These are phyloP conservation scores for Hirsutella rhossiliensis DNA, from an alignment of 2,329 filamentous ascomycete species.

Conservation along the genomic window DNA sequence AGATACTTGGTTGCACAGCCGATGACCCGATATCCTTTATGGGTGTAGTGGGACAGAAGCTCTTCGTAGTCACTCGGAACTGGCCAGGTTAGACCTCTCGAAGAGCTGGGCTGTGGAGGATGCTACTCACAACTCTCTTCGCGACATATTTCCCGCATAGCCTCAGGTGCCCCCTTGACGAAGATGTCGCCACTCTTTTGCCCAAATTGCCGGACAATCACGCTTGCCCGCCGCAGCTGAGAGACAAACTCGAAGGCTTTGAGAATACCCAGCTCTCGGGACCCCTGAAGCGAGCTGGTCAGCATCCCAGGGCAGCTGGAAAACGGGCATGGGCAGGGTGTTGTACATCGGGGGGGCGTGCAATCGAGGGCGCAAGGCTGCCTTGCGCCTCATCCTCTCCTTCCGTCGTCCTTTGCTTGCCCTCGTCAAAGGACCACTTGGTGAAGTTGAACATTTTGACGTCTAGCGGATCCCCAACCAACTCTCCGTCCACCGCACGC, in stretches of 20 bases:
- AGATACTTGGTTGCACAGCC: slow-evolving; percentile 87
- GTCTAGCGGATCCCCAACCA: slow-evolving; percentile 88
- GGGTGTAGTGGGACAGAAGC: slow-evolving; percentile 79
- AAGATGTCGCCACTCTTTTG: slow-evolving; percentile 76
- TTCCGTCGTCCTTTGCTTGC: slow-evolving; percentile 52
- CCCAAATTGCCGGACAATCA: slow-evolving; percentile 81
- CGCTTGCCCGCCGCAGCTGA: slow-evolving; percentile 81
- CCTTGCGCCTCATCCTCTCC: slow-evolving; percentile 63
- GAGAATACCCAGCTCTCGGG: slow-evolving; percentile 78
- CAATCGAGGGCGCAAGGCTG: slow-evolving; percentile 76
- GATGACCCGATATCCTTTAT: slow-evolving; percentile 92
- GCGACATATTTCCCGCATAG: slow-evolving; percentile 86
- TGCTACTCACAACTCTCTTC: slow-evolving; percentile 58
- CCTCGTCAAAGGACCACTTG: slow-evolving; percentile 84
- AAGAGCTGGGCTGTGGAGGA: background rate
- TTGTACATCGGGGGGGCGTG: slow-evolving; percentile 55
- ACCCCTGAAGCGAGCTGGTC: slow-evolving; percentile 22
- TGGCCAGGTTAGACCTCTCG: slow-evolving; percentile 14
- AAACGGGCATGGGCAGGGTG: background rate
- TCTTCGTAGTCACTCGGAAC: slow-evolving; percentile 87
- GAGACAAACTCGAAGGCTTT: slow-evolving; percentile 93
- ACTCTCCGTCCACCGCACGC: slow-evolving; percentile 72
- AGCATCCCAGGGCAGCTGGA: background rate
- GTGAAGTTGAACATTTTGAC: slow-evolving; percentile 99
- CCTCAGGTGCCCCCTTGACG: slow-evolving; percentile 93